These are phyloP conservation scores for Wickerhamiella musiphila DNA, from an alignment of 805 yeast genomes.

Conservation along the genomic window DNA sequence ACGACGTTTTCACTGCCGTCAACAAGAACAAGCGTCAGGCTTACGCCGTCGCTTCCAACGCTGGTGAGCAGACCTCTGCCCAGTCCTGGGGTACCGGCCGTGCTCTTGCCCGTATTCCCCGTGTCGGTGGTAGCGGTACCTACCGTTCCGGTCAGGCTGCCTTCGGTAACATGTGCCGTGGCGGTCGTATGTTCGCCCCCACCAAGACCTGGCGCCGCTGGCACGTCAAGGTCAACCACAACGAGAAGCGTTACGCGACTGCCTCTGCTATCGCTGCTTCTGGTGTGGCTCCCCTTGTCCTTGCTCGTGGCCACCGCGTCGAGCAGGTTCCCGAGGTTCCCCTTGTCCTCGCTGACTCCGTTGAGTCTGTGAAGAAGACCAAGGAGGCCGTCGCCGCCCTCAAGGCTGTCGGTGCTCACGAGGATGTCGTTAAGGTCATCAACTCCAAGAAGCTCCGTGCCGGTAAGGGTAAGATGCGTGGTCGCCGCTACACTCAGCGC, in stretches of 20 bases:
- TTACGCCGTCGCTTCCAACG: conserved; percentile 97
- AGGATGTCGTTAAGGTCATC: conserved; percentile 94
- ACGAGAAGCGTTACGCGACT: conserved; percentile 99
- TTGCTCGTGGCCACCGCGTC: conserved; percentile 99
- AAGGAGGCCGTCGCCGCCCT: conserved; percentile 96
- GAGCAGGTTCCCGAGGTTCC: conserved; percentile 98
- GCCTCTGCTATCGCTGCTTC: conserved; percentile 99
- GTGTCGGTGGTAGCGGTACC: conserved; percentile 99
- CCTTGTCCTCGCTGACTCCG: conserved; percentile 83
- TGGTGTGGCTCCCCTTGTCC: conserved; percentile 92
- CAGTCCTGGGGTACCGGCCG: conserved; percentile 99
- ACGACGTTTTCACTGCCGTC: conserved; percentile 94
- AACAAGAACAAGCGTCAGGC: conserved; percentile 99
- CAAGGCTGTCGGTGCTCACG: conserved; percentile 97
- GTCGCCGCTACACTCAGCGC: conserved; percentile 99
- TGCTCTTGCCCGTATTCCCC: conserved; percentile 99
- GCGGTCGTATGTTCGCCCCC: conserved; percentile 99
- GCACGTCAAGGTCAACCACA: conserved; percentile 99
- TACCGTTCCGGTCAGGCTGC: conserved; percentile 99
- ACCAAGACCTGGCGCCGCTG: conserved; percentile 99
- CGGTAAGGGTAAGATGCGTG: conserved; percentile 99
- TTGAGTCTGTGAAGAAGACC: conserved; percentile 89
- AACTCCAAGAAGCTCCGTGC: conserved; percentile 98
- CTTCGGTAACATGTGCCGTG: conserved; percentile 99
- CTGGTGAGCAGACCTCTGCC: conserved; percentile 99